Percentiles rank a stretch among this genome's conserved stretches.
Conservation (phyloP, 139 green algal species). For the Picochlorum sp. region DNA sequence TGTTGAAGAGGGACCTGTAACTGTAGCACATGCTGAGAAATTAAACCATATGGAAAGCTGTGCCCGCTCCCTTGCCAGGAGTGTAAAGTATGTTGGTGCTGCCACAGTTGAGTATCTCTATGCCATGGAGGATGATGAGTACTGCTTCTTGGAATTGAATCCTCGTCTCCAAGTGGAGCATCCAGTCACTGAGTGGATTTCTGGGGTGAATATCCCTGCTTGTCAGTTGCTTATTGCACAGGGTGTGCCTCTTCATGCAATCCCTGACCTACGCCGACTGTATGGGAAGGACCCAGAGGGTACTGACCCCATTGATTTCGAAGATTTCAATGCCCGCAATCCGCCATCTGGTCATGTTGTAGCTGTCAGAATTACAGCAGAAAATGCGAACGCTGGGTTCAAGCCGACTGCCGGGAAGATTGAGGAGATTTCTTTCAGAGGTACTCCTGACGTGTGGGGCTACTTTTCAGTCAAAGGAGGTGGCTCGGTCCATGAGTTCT, state of each 20-base stretch:
- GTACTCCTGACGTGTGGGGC: conserved; percentile 82
- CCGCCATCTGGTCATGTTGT: conserved; percentile 66
- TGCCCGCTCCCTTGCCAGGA: conserved; percentile 73
- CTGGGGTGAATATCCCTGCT: conserved; percentile 86
- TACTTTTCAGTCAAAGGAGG: conserved; percentile 95
- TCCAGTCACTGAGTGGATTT: conserved; percentile 96
- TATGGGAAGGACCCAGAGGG: conserved; percentile 45
- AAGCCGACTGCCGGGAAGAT: conserved; percentile 91
- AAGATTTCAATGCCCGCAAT: conserved; percentile 40
- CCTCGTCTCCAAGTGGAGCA: conserved; percentile 97
- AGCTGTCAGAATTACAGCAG: conserved; percentile 85
- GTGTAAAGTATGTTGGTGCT: conserved; percentile 87
- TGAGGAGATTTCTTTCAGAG: conserved; percentile 82
- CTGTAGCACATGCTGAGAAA: conserved; percentile 39
- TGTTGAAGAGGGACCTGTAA: conserved; percentile 90
- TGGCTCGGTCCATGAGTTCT: conserved; percentile 94
- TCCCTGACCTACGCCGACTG: conserved; percentile 75
- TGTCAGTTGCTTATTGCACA: conserved; percentile 86
- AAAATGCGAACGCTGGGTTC: conserved; percentile 94
- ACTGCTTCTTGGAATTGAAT: conserved; percentile 98
- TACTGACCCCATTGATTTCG: conserved; percentile 64
- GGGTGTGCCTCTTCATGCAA: conserved; percentile 82
- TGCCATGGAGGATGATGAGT: conserved; percentile 61
- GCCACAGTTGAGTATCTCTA: conserved; percentile 98
- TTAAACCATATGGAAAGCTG: conserved; percentile 74